Base-by-base conservation (phyloP, 1,139 yeast species). In the Pichia sp. region DNA sequence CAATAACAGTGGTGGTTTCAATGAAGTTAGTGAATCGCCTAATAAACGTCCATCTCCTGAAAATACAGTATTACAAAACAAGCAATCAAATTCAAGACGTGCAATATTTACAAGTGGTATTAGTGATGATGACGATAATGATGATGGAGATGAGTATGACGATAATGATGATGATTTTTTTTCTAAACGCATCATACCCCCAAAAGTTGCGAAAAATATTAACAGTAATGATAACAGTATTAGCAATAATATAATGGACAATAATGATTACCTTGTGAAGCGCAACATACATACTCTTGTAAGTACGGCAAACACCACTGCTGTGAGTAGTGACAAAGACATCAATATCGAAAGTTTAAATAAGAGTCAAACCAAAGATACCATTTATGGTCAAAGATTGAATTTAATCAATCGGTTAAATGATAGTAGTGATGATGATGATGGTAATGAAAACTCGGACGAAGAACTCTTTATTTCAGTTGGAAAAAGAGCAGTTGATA, bases 321-420 rank as follows among this genome's bases (percentile, higher is more conserved):
- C 38, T 35, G 38, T 35, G 6, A 32, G 18, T 32, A 32, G 36
- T 32, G 38, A 35, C 13, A 35, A 22, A 20, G 24, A 22, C 8
- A 11, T 20, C 12, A 35, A 35, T 6, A 7, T 7, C 7, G 26
- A 29, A 12, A 13, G 18, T 13, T 22, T 16, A 11, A 12, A 27
- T 18, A 27, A 35, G 12, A 37, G 36, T 22, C 8, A 42, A 7
- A 39, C 50, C 4, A 48, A 48, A 27, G 48, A 46, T 15, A 37
- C 55, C 3, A 52, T 53, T 22, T 53, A 53, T 39, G 56, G 56
- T 5, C 50, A 55, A 9, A 52, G 46, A 39, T 27, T 53, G 7
- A 48, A 47, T 23, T 41, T 53, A 20, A 26, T 44, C 2, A 35
- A 38, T 8, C 41, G 41, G 13, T 18, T 30, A 11, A 42, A 39